A percentile compares a stretch with the other conserved stretches of the same genome.
phyloP scores from a whole-genome alignment of 768 basidiomycete genomes.

The Pleurotus citrinopileatus region DNA sequence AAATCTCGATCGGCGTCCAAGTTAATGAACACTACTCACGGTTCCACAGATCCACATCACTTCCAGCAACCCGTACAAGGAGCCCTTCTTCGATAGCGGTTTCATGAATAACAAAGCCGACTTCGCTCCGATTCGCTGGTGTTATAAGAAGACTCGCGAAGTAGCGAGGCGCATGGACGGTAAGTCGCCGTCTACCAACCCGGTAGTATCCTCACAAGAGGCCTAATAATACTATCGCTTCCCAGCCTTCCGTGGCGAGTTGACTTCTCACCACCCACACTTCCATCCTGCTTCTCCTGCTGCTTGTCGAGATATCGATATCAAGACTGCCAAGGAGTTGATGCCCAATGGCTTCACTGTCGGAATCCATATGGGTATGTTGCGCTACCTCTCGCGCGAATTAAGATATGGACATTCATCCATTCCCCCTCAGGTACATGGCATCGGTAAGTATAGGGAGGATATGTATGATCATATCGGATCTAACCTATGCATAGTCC shows the following conservation, averaged over 20 bases:
- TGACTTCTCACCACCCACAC: constrained; percentile 70
- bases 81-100: constrained; percentile 68
- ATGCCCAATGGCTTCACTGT: constrained; percentile 60
- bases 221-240: not conserved
- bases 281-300: constrained; percentile 71
- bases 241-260: constrained; percentile 66
- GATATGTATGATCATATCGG: not conserved
- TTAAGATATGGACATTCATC: not conserved
- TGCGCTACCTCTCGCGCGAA: not conserved
- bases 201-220: not conserved
- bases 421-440: constrained; percentile 37
- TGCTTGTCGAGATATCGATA: constrained; percentile 59
- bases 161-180: constrained; percentile 71
- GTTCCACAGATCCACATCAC: constrained; percentile 54
- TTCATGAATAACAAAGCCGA: constrained; percentile 81
- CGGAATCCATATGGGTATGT: constrained; percentile 67
- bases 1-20: constrained; percentile 8
- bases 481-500: constrained; percentile 28
- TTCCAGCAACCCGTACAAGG: constrained; percentile 57
- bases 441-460: constrained; percentile 45
- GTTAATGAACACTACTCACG: not conserved
- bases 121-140: constrained; percentile 74
- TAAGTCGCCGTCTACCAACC: constrained; percentile 19
- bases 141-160: constrained; percentile 75
- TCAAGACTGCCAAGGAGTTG: constrained; percentile 62